A percentile compares a stretch with the other conserved stretches of the same genome.
phyloP scores from a whole-genome alignment of 2,329 filamentous ascomycete genomes.

The Sporothrix curviconia region DNA sequence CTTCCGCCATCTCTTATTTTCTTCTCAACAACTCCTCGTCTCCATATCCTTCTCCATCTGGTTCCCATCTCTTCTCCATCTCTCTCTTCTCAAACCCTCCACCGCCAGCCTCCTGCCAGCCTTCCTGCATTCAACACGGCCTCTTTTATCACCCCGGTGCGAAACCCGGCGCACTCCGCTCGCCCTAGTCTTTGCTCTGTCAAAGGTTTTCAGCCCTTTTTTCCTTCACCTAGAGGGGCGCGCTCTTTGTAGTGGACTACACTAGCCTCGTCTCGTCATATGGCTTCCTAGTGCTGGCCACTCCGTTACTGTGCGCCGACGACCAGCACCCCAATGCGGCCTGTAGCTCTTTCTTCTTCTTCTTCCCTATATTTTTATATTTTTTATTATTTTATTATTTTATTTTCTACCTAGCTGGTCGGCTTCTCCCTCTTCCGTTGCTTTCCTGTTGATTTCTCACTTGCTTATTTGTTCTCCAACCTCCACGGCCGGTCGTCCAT shows the following conservation, averaged over 20 bases:
- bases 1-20: not conserved
- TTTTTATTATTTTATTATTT: not conserved
- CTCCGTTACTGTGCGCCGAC: not conserved
- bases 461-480: not conserved
- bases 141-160: not conserved
- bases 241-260: not conserved
- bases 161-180: not conserved
- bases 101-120: not conserved
- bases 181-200: not conserved
- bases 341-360: too few relatives aligned
- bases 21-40: not conserved
- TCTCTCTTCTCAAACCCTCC: not conserved
- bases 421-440: slow-evolving; percentile 5
- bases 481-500: slow-evolving; percentile 8
- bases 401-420: not conserved
- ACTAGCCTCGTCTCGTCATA: slow-evolving; percentile 14
- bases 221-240: not conserved
- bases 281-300: slow-evolving; percentile 5
- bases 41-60: not conserved
- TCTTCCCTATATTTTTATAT: not conserved
- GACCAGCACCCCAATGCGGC: not conserved
- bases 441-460: not conserved
- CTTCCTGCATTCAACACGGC: not conserved
- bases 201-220: slow-evolving; percentile 2
- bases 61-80: not conserved